These are phyloP conservation scores for Podospora sp. DNA, from an alignment of 495 filamentous ascomycete species.

Conservation along the genomic window DNA sequence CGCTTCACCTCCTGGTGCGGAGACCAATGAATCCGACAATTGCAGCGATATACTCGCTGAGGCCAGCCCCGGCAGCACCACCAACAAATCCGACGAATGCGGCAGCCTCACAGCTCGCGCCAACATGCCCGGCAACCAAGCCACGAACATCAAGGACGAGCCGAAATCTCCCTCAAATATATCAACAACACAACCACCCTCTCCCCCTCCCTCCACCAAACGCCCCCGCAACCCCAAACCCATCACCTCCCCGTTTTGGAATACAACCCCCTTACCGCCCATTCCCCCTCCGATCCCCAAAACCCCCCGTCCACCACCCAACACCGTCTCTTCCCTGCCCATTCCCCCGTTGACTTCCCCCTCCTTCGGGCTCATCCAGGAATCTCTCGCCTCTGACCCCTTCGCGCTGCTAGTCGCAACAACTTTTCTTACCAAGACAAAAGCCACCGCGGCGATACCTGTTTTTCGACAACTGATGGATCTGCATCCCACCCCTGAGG, in stretches of 20 bases:
- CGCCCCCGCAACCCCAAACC: slow-evolving; percentile 25
- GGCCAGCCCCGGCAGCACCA: not conserved
- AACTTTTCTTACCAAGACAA: slow-evolving; percentile 82
- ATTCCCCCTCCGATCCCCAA: not conserved
- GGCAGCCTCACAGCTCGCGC: not conserved
- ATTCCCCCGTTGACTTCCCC: slow-evolving; percentile 67
- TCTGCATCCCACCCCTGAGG: slow-evolving; percentile 66
- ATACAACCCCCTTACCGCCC: not conserved
- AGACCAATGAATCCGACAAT: not conserved
- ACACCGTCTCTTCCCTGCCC: slow-evolving; percentile 64
- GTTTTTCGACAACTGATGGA: slow-evolving; percentile 69
- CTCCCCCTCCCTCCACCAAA: not conserved
- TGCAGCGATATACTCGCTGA: not conserved
- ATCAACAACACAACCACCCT: not conserved
- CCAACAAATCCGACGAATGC: not conserved
- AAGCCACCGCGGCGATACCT: slow-evolving; percentile 74
- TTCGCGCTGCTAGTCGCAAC: slow-evolving; percentile 75
- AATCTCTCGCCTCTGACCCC: slow-evolving; percentile 69
- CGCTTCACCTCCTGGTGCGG: not conserved
- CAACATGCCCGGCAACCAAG: not conserved
- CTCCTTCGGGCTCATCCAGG: slow-evolving; percentile 80
- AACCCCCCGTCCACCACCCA: slow-evolving; percentile 39
- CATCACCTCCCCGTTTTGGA: slow-evolving; percentile 18
- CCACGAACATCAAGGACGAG: not conserved
- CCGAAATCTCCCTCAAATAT: not conserved